Conservation (phyloP, 352 stramenopile genomes). For the Achlya hypogyna region DNA sequence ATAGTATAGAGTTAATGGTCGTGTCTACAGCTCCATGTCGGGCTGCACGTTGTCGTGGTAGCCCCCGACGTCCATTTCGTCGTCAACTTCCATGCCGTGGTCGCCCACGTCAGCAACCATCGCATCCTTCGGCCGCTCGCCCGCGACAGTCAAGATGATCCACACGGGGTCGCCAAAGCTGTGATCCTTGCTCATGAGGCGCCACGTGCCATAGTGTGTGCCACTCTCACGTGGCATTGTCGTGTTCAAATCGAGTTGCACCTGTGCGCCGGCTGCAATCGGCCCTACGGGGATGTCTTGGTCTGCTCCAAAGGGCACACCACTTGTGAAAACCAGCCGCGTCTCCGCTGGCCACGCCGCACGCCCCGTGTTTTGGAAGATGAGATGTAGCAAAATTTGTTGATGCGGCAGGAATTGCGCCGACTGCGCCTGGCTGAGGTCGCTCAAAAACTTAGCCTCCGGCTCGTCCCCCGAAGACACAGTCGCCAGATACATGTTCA, state of each 20-base stretch:
- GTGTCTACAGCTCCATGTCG: constrained; percentile 16
- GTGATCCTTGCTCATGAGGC: constrained; percentile 43
- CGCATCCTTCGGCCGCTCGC: background rate
- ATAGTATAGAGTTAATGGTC: background rate
- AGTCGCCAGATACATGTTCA: constrained; percentile 71
- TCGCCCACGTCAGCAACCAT: background rate
- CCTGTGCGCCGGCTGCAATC: constrained; percentile 31
- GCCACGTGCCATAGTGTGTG: constrained; percentile 67
- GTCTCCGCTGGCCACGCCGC: constrained; percentile 50
- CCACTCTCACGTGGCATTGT: constrained; percentile 46
- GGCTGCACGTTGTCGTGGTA: constrained; percentile 1
- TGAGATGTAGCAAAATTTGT: constrained; percentile 22
- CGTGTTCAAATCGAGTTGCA: constrained; percentile 53
- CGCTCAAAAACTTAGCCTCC: constrained; percentile 14
- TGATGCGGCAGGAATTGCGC: constrained; percentile 17
- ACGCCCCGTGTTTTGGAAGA: constrained; percentile 58
- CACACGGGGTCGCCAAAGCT: constrained; percentile 75
- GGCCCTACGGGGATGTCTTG: constrained; percentile 42
- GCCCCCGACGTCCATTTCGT: background rate
- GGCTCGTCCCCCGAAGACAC: constrained; percentile 15
- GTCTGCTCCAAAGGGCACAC: constrained; percentile 47
- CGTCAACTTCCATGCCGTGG: constrained; percentile 10
- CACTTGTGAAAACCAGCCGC: constrained; percentile 52
- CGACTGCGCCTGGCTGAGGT: constrained; percentile 13
- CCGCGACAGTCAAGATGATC: constrained; percentile 57